Evolutionary conservation across 2,329 filamentous ascomycete species (phyloP).

Genomic region (Penicillium sp.): DNA sequence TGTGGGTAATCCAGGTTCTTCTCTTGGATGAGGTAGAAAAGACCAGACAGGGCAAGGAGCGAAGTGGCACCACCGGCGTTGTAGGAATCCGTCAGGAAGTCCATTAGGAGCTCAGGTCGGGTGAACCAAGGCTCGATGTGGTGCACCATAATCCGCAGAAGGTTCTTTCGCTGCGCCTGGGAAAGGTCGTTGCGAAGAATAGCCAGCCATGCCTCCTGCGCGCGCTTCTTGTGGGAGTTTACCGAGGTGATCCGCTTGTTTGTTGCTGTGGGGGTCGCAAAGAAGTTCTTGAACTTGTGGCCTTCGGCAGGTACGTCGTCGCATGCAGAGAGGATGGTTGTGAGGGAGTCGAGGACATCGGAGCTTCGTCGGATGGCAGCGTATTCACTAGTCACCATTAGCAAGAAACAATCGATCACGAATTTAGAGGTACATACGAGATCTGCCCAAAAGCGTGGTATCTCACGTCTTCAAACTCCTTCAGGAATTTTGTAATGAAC

Average conservation of each 20-base stretch:
- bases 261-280: conserved; percentile 58
- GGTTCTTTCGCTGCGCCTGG: conserved; percentile 73
- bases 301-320: conserved; percentile 64
- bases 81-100: conserved; percentile 95
- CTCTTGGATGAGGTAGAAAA: conserved; percentile 91
- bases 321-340: conserved; percentile 50
- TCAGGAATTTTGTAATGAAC: conserved; percentile 75
- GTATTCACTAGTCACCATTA: conserved; percentile 35
- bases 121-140: conserved; percentile 87
- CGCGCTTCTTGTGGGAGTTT: conserved; percentile 72
- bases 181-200: conserved; percentile 66
- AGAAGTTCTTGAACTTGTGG: conserved; percentile 39
- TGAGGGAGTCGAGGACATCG: conserved; percentile 35
- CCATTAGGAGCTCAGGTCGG: conserved; percentile 85
- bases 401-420: not conserved
- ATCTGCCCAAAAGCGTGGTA: conserved; percentile 78
- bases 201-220: conserved; percentile 83
- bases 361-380: conserved; percentile 27
- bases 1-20: conserved; percentile 94
- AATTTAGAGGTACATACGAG: conserved; percentile 54
- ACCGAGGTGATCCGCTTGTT: conserved; percentile 68
- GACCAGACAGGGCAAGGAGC: conserved; percentile 82
- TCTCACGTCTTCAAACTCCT: conserved; percentile 79
- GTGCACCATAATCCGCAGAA: conserved; percentile 73
- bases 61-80: conserved; percentile 82